Evolutionary conservation across 2,329 filamentous ascomycete species (phyloP), one percentile per base, ranked within the genome.

Genomic region (Ophiostoma triangulosporum): DNA sequence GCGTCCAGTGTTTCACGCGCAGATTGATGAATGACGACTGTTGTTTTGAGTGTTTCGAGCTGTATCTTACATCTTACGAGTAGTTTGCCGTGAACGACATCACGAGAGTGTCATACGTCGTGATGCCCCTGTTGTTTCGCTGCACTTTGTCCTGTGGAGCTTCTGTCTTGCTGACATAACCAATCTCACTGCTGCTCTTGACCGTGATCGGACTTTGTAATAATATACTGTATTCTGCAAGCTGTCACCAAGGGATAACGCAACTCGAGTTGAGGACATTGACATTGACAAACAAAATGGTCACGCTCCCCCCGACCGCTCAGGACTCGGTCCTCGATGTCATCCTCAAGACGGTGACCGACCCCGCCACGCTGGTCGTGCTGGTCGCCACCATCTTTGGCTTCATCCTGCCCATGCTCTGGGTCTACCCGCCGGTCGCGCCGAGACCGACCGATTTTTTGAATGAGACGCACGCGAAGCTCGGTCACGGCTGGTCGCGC

Each of bases 391-490:
- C 74, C 8, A 58, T 76, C 49, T 52, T 69, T 53, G 73, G 73
- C 58, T 80, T 80, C 62, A 58, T 76, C 57, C 59, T 78, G 48
- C 77, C 77, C 31, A 64, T 80, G 54, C 67, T 79, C 54, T 66
- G 77, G 56, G 67, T 78, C 54, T 74, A 80, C 57, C 77, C 77
- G 11, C 77, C 77, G 1, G 65, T 78, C 17, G 69, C 73, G 9
- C 71, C 77, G 5, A 72, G 73, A 53, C 69, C 68, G 58, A 73
- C 71, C 61, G 77, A 80, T 60, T 75, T 73, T 31, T 68, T 80
- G 50, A 64, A 70, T 14, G 73, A 78, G 62, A 80, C 77, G 27
- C 77, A 81, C 64, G 66, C 66, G 36, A 71, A 66, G 56, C 61
- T 77, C 57, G 76, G 75, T 57, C 54, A 75, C 29, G 59, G 64